These are phyloP conservation scores for Podospora appendiculata DNA, from an alignment of 495 filamentous ascomycete species.

Conservation along the genomic window DNA sequence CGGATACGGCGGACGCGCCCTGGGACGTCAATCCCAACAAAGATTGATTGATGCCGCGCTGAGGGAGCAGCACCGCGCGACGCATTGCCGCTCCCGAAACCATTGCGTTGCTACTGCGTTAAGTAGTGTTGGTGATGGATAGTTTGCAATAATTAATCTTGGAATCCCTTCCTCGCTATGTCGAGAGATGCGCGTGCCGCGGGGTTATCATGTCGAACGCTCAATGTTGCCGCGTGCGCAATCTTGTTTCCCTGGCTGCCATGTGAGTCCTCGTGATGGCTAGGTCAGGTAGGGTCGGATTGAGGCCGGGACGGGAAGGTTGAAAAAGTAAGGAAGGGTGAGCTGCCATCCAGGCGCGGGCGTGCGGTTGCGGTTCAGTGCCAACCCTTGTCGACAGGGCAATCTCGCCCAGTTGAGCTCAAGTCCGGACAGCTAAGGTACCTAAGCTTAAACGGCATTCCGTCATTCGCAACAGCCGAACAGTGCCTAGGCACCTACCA, in stretches of 20 bases:
- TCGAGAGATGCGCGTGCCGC: constrained; percentile 5
- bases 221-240: neutral
- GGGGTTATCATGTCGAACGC: constrained; percentile 16
- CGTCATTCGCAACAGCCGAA: too few species aligned
- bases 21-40: neutral
- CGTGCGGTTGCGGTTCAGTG: too few species aligned
- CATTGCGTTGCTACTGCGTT: constrained; percentile 9
- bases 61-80: constrained; percentile 28
- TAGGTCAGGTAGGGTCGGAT: too few species aligned
- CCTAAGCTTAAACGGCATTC: too few species aligned
- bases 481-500: too few species aligned
- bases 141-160: neutral
- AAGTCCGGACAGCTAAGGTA: too few species aligned
- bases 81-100: constrained; percentile 28
- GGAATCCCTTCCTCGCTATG: constrained; percentile 8
- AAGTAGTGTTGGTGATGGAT: too few species aligned
- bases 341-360: too few species aligned
- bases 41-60: constrained; percentile 12
- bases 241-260: constrained; percentile 1
- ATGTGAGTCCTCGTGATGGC: constrained; percentile 3
- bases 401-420: too few species aligned
- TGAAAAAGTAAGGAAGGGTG: too few species aligned
- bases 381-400: too few species aligned
- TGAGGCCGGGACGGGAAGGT: too few species aligned
- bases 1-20: neutral